Percentiles rank a stretch among this genome's conserved stretches.
phyloP scores from a whole-genome alignment of 2,329 filamentous ascomycete species.

The Colletotrichum sansevieriae region DNA sequence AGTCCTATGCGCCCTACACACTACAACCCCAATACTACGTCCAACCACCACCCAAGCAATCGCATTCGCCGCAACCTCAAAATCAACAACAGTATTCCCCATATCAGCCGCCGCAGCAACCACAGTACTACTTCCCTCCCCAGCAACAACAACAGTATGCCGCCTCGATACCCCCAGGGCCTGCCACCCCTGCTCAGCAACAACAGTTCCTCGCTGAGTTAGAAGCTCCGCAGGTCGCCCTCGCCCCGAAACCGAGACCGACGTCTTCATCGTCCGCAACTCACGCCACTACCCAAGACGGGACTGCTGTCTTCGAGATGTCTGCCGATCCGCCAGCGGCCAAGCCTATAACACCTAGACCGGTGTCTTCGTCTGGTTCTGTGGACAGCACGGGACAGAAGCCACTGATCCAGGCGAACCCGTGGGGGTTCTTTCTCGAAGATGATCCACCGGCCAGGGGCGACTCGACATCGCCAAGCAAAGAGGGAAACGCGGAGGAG shows the following conservation, averaged over 20 bases:
- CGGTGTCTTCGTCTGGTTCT: not conserved
- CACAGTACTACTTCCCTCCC: slow-evolving; percentile 33
- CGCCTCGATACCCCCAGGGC: not conserved
- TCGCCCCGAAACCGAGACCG: slow-evolving; percentile 6
- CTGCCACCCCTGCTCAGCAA: not conserved
- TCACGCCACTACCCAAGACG: not conserved
- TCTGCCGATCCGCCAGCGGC: slow-evolving; percentile 18
- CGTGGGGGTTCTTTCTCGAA: slow-evolving; percentile 42
- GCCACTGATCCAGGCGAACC: slow-evolving; percentile 39
- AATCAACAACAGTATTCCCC: slow-evolving; percentile 8
- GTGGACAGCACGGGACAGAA: slow-evolving; percentile 9
- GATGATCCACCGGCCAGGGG: slow-evolving; percentile 13
- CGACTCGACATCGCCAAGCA: not conserved
- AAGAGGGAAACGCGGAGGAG: not conserved
- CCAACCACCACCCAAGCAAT: slow-evolving; percentile 12
- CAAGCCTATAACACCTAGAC: not conserved
- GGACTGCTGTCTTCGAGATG: slow-evolving; percentile 27
- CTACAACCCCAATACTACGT: slow-evolving; percentile 35
- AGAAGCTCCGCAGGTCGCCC: slow-evolving; percentile 25
- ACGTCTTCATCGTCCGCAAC: slow-evolving; percentile 17
- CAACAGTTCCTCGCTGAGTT: slow-evolving; percentile 41
- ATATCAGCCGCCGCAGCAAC: slow-evolving; percentile 31
- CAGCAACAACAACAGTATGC: slow-evolving; percentile 29
- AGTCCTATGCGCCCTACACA: slow-evolving; percentile 22
- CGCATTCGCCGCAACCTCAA: slow-evolving; percentile 11